A percentile compares a stretch with the other conserved stretches of the same genome.
Evolutionary conservation across 78 protist genomes (phyloP).

Genomic region (Dictyostelium capitatum): DNA sequence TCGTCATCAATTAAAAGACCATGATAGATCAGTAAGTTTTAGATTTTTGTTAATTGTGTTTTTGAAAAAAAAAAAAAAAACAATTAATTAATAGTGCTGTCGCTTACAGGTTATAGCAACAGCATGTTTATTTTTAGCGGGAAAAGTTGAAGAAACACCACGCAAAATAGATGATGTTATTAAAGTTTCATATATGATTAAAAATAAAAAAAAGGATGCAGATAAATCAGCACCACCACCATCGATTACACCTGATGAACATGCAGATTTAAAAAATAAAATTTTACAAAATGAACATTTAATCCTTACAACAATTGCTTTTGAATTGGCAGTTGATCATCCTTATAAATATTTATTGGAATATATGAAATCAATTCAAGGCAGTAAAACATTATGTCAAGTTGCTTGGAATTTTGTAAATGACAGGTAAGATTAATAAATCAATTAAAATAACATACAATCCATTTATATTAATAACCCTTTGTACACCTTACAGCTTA

Average conservation of each 20-base stretch:
- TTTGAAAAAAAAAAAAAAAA: neutral
- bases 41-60: neutral
- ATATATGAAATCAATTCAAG: constrained; percentile 76
- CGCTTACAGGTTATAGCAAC: constrained; percentile 74
- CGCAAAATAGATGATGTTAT: constrained; percentile 86
- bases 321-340: constrained; percentile 89
- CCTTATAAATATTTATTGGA: constrained; percentile 87
- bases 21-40: constrained; percentile 70
- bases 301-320: constrained; percentile 85
- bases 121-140: constrained; percentile 91
- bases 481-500: constrained; percentile 20
- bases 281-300: constrained; percentile 61
- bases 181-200: constrained; percentile 26
- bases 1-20: constrained; percentile 72
- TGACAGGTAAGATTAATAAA: constrained; percentile 65
- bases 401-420: constrained; percentile 93
- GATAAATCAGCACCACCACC: constrained; percentile 21
- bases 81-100: no score
- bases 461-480: neutral
- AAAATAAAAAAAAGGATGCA: neutral
- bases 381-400: constrained; percentile 78
- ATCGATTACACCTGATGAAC: constrained; percentile 9
- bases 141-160: constrained; percentile 92
- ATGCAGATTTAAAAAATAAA: constrained; percentile 20
- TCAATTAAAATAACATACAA: neutral